phyloP scores from a whole-genome alignment of 202 grass and related monocot genomes.

The Hordeum pubiflorum region DNA sequence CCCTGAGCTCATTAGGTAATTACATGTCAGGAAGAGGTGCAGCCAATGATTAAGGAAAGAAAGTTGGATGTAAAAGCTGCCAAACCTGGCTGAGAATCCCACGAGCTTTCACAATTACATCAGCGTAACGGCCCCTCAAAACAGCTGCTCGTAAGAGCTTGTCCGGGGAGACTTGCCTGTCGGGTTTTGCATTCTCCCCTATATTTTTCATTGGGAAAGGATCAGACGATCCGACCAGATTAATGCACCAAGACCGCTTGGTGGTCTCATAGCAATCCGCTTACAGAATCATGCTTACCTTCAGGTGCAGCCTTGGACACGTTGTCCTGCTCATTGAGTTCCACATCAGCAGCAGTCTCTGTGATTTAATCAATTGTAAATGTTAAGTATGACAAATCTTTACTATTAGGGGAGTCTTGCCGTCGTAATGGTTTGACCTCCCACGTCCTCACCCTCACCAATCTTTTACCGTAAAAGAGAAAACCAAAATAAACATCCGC shows the following conservation, averaged over 20 bases:
- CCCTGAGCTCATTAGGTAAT: conserved; percentile 37
- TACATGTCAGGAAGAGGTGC: background rate
- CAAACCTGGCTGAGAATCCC: conserved; percentile 72
- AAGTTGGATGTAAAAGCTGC: background rate
- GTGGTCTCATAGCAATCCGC: conserved; percentile 29
- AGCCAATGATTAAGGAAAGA: background rate
- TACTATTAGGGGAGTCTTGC: no score
- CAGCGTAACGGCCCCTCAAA: conserved; percentile 74
- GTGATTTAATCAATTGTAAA: conserved; percentile 3
- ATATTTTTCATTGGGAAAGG: conserved; percentile 61
- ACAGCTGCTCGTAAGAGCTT: conserved; percentile 82
- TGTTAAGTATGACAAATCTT: background rate
- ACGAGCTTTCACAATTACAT: conserved; percentile 88
- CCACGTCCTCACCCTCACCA: no score
- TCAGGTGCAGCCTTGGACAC: conserved; percentile 50
- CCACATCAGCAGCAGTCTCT: conserved; percentile 44
- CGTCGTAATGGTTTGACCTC: no score
- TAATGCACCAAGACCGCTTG: conserved; percentile 35
- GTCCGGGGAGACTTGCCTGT: conserved; percentile 70
- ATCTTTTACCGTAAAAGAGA: no score
- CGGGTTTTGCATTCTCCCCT: conserved; percentile 61
- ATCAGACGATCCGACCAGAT: conserved; percentile 56
- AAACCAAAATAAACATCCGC: no score
- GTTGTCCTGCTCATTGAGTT: conserved; percentile 38
- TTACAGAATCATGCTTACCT: conserved; percentile 88